Base-by-base conservation (phyloP, 2,329 filamentous ascomycete genomes). In the Trichoderma sp. region DNA sequence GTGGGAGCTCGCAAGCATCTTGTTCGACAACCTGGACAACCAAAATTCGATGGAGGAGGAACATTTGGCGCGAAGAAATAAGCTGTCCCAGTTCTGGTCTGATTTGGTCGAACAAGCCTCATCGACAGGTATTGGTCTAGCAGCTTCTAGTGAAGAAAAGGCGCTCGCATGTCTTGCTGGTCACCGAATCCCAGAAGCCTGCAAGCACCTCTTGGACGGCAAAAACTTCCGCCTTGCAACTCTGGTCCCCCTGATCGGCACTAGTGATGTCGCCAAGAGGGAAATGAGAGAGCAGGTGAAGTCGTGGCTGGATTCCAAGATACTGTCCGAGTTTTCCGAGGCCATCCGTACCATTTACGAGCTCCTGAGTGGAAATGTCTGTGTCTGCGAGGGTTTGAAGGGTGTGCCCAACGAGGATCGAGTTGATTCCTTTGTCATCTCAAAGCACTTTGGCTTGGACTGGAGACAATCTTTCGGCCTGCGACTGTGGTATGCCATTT, bases 401-500 rank as follows among this genome's bases (percentile, higher is more conserved):
- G 88, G 88, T 3, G 92, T 90, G 7, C 90, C 94, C 1, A 85
- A 93, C 9, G 97, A 98, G 83, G 94, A 98, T 84, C 92, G 93
- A 62, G 89, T 93, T 53, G 89, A 92, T 16, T 93, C 93, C 0
- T 98, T 99, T 81, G 89, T 92, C 72, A 94, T 99, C 78, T 94
- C 95, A 1, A 90, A 93, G 80, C 92, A 92, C 64, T 99, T 98
- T 82, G 91, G 91, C 5, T 88, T 99, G 45, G 94, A 97, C 82
- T 99, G 97, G 97, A 92, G 94, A 83, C 95, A 97, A 81, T 93
- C 95, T 0, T 98, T 99, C 83, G 96, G 94, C 12, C 88, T 99
- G 67, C 92, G 95, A 60, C 87, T 99, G 2, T 98, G 95, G 94
- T 99, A 98, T 83, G 92, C 92, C 62, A 93, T 92, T 56, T 88